Conservation (phyloP, 208 protist species). For the Crithidia brevicula region DNA sequence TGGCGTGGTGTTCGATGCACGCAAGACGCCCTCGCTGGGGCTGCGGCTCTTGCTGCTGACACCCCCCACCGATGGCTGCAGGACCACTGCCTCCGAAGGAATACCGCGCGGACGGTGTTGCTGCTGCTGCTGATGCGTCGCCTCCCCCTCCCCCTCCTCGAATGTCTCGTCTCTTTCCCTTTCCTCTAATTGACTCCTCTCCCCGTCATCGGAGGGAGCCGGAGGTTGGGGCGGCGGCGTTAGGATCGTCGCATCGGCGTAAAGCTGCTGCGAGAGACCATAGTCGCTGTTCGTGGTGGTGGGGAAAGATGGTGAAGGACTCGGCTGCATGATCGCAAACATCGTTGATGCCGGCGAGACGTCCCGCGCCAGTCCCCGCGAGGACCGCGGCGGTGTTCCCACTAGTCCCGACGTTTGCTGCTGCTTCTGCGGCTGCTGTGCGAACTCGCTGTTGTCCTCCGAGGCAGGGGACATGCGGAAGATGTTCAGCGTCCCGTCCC, state of each 20-base stretch:
- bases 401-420: background rate
- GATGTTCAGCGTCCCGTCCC: conserved; percentile 18
- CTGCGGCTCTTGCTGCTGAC: conserved; percentile 16
- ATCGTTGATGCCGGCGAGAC: conserved; percentile 11
- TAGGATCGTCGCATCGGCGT: background rate
- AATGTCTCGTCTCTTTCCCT: too few relatives aligned
- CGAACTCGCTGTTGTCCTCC: background rate
- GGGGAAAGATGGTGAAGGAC: background rate
- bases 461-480: conserved; percentile 1
- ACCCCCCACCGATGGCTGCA: conserved; percentile 11
- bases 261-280: background rate
- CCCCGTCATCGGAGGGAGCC: background rate
- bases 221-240: conserved; percentile 1
- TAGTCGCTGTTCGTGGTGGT: conserved; percentile 29
- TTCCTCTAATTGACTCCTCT: background rate
- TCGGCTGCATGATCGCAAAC: conserved; percentile 18
- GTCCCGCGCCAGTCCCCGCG: background rate
- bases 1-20: background rate
- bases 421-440: background rate
- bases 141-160: background rate
- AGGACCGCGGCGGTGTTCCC: conserved; percentile 1
- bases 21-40: conserved; percentile 6
- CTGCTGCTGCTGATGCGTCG: background rate
- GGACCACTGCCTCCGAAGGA: conserved; percentile 7
- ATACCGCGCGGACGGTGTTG: background rate